These are phyloP conservation scores for Xylariaceae sp. DNA, from an alignment of 2,329 filamentous ascomycete genomes.

Conservation along the genomic window DNA sequence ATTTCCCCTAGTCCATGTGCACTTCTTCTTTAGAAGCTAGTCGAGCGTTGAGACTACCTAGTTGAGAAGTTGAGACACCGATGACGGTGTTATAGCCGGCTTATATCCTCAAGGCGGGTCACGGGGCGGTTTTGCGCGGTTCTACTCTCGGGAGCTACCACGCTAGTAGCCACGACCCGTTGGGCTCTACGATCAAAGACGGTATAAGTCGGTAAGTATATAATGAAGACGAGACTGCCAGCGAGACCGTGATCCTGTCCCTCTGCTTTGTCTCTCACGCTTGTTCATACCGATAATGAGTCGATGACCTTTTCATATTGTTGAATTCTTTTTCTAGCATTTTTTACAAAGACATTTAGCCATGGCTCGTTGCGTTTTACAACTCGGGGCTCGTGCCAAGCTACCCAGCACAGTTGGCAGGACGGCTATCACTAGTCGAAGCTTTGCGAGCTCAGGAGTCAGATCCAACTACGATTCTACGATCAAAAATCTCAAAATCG, in stretches of 20 bases:
- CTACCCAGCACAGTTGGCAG: constrained; percentile 5
- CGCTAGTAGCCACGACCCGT: neutral
- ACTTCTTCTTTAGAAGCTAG: neutral
- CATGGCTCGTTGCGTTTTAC: constrained; percentile 6
- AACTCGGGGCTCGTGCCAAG: constrained; percentile 4
- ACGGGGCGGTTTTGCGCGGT: neutral
- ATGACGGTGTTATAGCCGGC: constrained; percentile 13
- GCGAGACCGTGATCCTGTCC: no score
- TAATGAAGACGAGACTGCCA: neutral
- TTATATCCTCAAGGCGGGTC: constrained; percentile 12
- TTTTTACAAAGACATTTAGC: neutral
- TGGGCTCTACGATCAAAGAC: neutral
- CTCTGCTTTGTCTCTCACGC: neutral
- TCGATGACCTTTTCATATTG: neutral
- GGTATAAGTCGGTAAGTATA: neutral
- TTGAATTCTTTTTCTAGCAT: neutral
- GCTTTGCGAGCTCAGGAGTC: constrained; percentile 21
- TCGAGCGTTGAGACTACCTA: neutral
- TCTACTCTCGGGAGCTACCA: neutral
- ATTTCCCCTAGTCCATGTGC: neutral
- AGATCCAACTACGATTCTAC: constrained; percentile 31
- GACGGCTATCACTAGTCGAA: constrained; percentile 11
- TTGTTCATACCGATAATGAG: neutral
- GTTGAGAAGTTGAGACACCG: neutral
- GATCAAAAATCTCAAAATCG: constrained; percentile 36